Base-by-base conservation (phyloP, 2,329 filamentous ascomycete genomes). In the Cytospora piceae region DNA sequence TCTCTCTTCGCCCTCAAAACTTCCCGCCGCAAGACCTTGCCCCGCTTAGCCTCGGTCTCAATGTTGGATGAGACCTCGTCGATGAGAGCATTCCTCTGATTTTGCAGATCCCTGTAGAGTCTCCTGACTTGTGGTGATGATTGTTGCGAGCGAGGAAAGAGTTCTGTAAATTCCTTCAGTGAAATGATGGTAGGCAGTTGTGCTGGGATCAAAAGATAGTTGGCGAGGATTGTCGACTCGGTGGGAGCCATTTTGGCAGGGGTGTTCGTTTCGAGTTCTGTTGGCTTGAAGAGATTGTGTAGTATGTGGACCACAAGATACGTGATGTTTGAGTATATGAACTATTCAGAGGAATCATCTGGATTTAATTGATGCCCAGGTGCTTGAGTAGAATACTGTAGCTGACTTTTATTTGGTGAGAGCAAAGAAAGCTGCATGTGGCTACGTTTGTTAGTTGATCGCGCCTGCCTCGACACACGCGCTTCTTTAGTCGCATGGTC, bases 81-180 rank as follows among this genome's bases (percentile, higher is more conserved):
- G 62, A 93, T 83, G 14, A 90, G 81, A 57, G 84, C 82, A 68
- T 89, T 87, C 63, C 93, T 87, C 74, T 93, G 86, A 66, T 88
- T 84, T 72, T 95, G 91, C 3, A 96, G 83, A 74, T 95, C 91
- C 57, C 90, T 87, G 74, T 96, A 96, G 6, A 97, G 82, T 0
- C 83, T 80, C 64, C 87, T 86, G 57, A 94, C 83, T 64, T 90
- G 87, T 0, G 90, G 85, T 56, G 88, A 89, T 29, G 83, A 80
- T 66, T 88, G 89, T 58, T 88, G 81, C 49, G 85, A 77, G 59
- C 83, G 85, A 14, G 93, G 92, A 73, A 96, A 95, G 52, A 94
- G 83, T 32, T 88, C 83, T 53, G 86, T 87, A 80, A 96, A 96
- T 70, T 92, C 86, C 65, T 88, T 83, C 56, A 93, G 83, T 9